Evolutionary conservation across 345 rosid genomes (phyloP), one percentile per base, ranked within the genome.

Genomic region (Salix brachista): DNA sequence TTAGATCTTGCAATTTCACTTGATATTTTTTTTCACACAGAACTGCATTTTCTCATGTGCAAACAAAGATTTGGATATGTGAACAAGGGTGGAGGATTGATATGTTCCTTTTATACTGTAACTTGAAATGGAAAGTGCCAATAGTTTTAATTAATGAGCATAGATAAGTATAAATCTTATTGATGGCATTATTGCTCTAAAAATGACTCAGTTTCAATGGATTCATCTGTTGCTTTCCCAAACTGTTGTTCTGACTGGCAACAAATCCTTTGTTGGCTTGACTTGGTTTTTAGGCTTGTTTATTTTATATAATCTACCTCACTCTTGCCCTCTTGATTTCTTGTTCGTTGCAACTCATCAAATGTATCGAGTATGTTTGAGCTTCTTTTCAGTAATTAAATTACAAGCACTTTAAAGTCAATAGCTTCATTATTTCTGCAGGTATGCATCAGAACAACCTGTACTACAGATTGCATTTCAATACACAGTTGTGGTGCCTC

Each of bases 381-480:
- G 52, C 23, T 23, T 67, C 72, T 74, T 74, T 65, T 30, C 62
- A n/a, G 62, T 48, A 52, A 19, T 39, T 14, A 34, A 39, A 8
- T 52, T 39, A 18, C 44, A 67, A 67, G 23, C 37, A 75, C 56
- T 30, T n/a, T 30, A 69, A 58, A 54, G 13, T 66, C 23, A 69
- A 56, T 79, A 14, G 21, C 67, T 66, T 69, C 52, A 39, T 75
- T 75, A 71, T 58, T 78, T 77, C 80, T 81, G 64, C 89, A 96
- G 99, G 72, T 90, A 91, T 83, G 46, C 90, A 18, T 83, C 91
- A 44, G 98, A 96, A 77, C 96, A 90, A 81, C 99, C 98, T 4
- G 89, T 89, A 60, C 78, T 96, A 79, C 99, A 96, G 85, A 92
- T 93, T 79, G 99, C 97, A 54, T 96, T 96, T 86, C 98, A 92